A percentile compares a stretch with the other conserved stretches of the same genome.
Conservation (phyloP, 225 moss, liverwort and hornwort genomes). For the Takakia lepidozioides region DNA sequence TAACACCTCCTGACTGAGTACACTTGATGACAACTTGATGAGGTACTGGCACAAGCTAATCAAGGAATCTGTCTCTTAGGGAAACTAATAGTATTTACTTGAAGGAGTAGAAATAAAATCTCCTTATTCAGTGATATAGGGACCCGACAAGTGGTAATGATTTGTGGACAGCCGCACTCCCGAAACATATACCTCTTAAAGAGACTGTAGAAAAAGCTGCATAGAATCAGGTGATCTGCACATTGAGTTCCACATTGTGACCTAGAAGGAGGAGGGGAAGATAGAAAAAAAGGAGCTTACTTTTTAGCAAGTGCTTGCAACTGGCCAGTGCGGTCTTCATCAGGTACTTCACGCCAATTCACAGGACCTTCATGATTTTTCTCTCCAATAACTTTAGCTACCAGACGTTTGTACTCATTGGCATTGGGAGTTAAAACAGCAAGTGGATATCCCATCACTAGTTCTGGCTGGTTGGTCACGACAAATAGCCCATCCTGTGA, state of each 20-base stretch:
- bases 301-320: conserved; percentile 73
- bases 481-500: conserved; percentile 87
- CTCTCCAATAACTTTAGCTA: conserved; percentile 53
- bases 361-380: conserved; percentile 21
- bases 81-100: no score
- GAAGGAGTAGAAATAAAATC: no score
- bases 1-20: no score
- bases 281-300: conserved; percentile 20
- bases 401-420: conserved; percentile 83
- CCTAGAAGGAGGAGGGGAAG: neutral
- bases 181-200: no score
- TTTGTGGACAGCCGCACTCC: no score
- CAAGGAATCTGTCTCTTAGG: no score
- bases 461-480: conserved; percentile 67
- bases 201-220: no score
- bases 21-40: no score
- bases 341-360: conserved; percentile 25
- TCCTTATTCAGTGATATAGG: no score
- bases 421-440: conserved; percentile 86
- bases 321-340: conserved; percentile 64
- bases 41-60: no score
- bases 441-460: conserved; percentile 70
- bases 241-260: neutral
- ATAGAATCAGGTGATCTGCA: no score
- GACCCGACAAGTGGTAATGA: no score